phyloP scores from a whole-genome alignment of 495 filamentous ascomycete genomes.

The Penicillium desertorum region DNA sequence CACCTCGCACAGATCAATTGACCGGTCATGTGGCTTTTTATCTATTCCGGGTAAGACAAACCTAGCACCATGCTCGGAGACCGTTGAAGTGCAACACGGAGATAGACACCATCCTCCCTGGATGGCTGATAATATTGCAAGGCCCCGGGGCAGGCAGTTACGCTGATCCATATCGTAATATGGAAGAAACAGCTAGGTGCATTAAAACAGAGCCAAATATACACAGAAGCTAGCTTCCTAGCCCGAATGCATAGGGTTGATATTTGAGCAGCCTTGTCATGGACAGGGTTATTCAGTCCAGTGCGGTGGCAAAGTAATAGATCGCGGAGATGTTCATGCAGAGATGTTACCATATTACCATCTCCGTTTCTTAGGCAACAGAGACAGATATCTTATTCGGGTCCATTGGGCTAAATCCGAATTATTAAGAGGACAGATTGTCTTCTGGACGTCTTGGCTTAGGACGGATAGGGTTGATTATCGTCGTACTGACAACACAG shows the following conservation, averaged over 20 bases:
- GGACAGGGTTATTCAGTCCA: background rate
- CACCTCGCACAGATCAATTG: background rate
- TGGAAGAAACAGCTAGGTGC: background rate
- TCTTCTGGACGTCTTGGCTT: background rate
- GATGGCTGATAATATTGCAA: background rate
- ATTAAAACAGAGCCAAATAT: background rate
- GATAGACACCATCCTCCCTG: background rate
- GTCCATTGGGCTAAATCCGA: background rate
- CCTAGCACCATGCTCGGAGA: conserved; percentile 12
- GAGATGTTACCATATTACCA: background rate
- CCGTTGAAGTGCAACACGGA: conserved; percentile 26
- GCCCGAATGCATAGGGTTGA: background rate
- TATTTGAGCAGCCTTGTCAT: background rate
- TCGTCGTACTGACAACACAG: conserved; percentile 25
- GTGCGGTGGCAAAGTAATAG: background rate
- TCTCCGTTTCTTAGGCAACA: background rate
- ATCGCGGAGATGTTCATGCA: background rate
- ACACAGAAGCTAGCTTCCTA: background rate
- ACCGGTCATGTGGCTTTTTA: conserved; percentile 2
- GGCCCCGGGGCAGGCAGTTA: background rate
- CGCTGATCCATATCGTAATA: background rate
- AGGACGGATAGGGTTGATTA: conserved; percentile 5
- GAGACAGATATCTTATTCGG: background rate
- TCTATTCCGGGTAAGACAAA: conserved; percentile 1
- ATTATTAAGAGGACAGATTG: background rate